Evolutionary conservation across 768 basidiomycete species (phyloP).

Genomic region (Wakefieldia striispora): DNA sequence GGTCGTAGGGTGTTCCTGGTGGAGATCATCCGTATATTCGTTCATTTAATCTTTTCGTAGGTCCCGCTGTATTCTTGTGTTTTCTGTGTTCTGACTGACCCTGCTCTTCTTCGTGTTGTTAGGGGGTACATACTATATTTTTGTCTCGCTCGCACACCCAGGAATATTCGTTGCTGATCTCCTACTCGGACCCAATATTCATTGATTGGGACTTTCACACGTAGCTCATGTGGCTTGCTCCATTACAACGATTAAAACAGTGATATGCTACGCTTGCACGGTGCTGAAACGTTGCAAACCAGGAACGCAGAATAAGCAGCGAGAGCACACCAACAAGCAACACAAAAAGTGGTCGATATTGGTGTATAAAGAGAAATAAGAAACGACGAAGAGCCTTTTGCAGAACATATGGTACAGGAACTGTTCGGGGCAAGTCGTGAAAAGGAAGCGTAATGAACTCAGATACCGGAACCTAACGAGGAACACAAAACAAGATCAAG

Average conservation of each 20-base stretch:
- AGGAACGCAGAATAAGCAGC: constrained; percentile 1
- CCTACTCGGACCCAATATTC: not conserved
- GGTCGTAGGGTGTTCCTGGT: not conserved
- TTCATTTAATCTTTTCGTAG: no score
- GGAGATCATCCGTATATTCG: no score
- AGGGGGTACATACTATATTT: no score
- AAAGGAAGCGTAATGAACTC: not conserved
- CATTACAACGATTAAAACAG: constrained; percentile 16
- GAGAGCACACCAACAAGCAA: constrained; percentile 10
- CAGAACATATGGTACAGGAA: constrained; percentile 21
- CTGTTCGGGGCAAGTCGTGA: constrained; percentile 11
- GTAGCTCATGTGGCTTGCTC: no score
- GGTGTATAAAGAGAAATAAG: constrained; percentile 36
- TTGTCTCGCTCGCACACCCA: no score
- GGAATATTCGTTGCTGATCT: not conserved
- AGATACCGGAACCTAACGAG: constrained; percentile 4
- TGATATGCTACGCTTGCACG: constrained; percentile 13
- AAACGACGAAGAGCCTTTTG: constrained; percentile 14
- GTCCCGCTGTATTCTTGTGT: not conserved
- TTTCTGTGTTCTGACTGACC: no score
- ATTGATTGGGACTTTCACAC: no score
- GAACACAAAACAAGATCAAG: constrained; percentile 3
- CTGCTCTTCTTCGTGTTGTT: not conserved
- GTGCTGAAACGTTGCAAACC: not conserved
- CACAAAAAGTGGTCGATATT: not conserved